phyloP scores from a whole-genome alignment of 106 monocot species.

The Iris macrosiphon region DNA sequence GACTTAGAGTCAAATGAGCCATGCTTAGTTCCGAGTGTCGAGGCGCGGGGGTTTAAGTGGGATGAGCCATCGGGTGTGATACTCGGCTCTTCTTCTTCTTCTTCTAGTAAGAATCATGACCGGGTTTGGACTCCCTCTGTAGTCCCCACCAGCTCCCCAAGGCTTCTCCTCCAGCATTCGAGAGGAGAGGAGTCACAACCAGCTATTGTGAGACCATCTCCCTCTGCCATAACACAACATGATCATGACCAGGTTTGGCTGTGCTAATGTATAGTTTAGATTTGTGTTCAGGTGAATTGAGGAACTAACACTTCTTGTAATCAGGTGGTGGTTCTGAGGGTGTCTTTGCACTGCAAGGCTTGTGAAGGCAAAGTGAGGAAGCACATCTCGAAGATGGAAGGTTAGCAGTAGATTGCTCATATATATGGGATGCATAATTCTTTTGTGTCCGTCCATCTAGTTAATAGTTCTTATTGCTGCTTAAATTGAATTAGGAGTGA shows the following conservation, averaged over 20 bases:
- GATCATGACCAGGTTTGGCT: too few relatives aligned
- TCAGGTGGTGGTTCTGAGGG: conserved; percentile 63
- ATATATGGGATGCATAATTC: background rate
- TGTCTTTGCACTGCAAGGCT: conserved; percentile 75
- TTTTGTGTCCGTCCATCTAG: background rate
- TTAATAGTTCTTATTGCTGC: background rate
- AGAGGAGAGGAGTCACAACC: conserved; percentile 2
- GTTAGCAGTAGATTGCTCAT: background rate
- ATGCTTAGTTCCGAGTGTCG: too few relatives aligned
- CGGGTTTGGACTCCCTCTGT: background rate
- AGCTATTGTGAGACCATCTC: conserved; percentile 1
- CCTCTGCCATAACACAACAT: conserved; percentile 6
- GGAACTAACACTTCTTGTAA: conserved; percentile 2
- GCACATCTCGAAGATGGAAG: conserved; percentile 57
- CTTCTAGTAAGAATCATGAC: too few relatives aligned
- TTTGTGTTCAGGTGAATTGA: background rate
- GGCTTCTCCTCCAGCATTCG: background rate
- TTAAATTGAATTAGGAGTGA: conserved; percentile 31
- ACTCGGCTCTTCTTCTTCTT: too few relatives aligned
- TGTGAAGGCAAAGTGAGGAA: conserved; percentile 72
- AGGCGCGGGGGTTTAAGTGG: too few relatives aligned
- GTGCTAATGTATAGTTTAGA: background rate
- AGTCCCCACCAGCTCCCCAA: background rate
- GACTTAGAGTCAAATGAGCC: background rate
- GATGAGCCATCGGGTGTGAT: too few relatives aligned